A percentile compares a stretch with the other conserved stretches of the same genome.
These are phyloP conservation scores for Globisporangium canariense DNA, from an alignment of 352 stramenopile species.

Conservation along the genomic window DNA sequence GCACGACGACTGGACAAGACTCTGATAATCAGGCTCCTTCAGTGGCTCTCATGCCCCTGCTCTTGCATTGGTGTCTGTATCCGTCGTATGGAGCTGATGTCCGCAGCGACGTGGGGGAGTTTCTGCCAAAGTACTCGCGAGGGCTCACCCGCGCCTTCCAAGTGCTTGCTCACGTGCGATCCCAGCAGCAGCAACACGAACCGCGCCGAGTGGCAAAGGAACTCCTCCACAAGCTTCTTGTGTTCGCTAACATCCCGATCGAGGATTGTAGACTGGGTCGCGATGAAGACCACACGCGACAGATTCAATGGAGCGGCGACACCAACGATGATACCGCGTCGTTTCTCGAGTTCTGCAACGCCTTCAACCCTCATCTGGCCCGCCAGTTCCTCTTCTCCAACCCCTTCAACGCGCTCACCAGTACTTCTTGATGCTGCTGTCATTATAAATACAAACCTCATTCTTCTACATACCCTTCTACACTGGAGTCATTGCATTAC, in stretches of 20 bases:
- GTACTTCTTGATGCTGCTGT: not conserved
- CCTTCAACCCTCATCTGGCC: conserved; percentile 24
- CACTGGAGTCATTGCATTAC: not conserved
- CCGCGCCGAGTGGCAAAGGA: not conserved
- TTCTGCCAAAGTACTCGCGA: conserved; percentile 36
- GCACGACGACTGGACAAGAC: not conserved
- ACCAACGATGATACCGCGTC: not conserved
- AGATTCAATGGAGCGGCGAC: not conserved
- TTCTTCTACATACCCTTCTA: not conserved
- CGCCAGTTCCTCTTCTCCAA: conserved; percentile 40
- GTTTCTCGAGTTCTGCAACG: conserved; percentile 36
- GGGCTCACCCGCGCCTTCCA: conserved; percentile 38
- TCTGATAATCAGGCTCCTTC: not conserved
- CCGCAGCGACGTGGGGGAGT: conserved; percentile 27
- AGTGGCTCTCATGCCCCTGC: conserved; percentile 25
- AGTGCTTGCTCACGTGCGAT: conserved; percentile 18
- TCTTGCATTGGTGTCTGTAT: conserved; percentile 36
- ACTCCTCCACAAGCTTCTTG: conserved; percentile 21
- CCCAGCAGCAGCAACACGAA: not conserved
- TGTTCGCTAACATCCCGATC: conserved; percentile 8
- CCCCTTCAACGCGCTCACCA: conserved; percentile 29
- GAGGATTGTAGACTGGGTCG: not conserved
- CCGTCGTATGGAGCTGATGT: conserved; percentile 27
- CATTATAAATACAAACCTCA: not conserved
- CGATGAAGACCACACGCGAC: not conserved